Conservation (phyloP, 768 basidiomycete species). For the Boletus sp. region DNA sequence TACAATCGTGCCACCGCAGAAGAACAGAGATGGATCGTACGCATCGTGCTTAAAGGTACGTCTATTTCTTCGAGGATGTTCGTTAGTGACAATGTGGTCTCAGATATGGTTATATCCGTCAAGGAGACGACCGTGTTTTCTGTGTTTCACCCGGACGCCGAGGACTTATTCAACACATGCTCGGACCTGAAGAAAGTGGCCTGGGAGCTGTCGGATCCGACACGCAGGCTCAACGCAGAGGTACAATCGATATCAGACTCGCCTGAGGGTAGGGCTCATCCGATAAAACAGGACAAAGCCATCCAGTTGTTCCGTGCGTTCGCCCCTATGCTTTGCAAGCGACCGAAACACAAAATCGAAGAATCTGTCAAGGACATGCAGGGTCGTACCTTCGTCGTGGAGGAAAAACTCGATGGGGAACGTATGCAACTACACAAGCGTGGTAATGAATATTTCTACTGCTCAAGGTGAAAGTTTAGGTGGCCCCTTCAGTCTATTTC, state of each 20-base stretch:
- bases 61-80: neutral
- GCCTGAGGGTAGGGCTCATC: constrained; percentile 3
- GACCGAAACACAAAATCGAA: constrained; percentile 76
- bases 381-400: constrained; percentile 76
- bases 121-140: constrained; percentile 92
- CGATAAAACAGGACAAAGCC: constrained; percentile 64
- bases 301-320: constrained; percentile 84
- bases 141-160: constrained; percentile 92
- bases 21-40: constrained; percentile 95
- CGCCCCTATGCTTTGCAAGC: constrained; percentile 92
- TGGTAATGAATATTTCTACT: constrained; percentile 89
- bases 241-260: constrained; percentile 26
- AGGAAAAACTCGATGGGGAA: constrained; percentile 98
- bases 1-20: constrained; percentile 77
- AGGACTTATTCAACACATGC: constrained; percentile 92
- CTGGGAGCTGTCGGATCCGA: constrained; percentile 82
- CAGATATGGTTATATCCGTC: constrained; percentile 89
- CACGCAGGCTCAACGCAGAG: constrained; percentile 58
- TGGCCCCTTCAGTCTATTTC: neutral
- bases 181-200: constrained; percentile 93
- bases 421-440: constrained; percentile 93
- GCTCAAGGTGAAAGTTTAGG: constrained; percentile 61
- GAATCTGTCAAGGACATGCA: constrained; percentile 85
- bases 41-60: constrained; percentile 90
- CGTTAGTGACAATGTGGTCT: neutral